Conservation (phyloP, 768 basidiomycete genomes). For the Mycena albidolilacea region DNA sequence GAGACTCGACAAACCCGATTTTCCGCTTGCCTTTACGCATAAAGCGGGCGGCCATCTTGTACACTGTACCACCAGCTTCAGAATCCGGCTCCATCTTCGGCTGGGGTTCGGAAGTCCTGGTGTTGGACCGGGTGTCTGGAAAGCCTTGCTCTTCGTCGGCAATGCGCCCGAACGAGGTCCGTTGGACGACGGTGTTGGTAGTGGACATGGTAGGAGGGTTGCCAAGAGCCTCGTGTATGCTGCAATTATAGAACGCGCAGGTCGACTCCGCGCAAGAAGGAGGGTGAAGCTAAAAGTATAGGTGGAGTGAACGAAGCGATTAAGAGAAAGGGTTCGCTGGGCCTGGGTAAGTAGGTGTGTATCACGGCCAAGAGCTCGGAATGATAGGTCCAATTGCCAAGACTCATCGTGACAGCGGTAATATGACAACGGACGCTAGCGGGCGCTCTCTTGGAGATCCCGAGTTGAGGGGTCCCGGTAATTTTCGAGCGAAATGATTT, state of each 20-base stretch:
- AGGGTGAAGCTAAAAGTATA: not conserved
- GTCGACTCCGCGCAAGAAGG: slow-evolving; percentile 14
- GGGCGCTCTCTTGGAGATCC: slow-evolving; percentile 14
- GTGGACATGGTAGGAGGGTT: slow-evolving; percentile 17
- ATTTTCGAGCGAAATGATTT: too few species aligned
- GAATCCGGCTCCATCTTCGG: not conserved
- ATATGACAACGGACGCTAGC: slow-evolving; percentile 13
- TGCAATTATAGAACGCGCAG: slow-evolving; percentile 14
- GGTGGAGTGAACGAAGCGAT: not conserved
- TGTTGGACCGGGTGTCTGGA: not conserved
- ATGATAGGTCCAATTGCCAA: not conserved
- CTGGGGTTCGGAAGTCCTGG: not conserved
- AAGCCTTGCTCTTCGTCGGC: slow-evolving; percentile 34
- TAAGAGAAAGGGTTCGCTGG: not conserved
- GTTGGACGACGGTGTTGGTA: slow-evolving; percentile 20
- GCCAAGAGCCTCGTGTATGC: slow-evolving; percentile 14
- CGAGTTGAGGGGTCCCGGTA: too few species aligned
- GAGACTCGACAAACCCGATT: slow-evolving; percentile 59
- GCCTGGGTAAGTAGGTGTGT: not conserved
- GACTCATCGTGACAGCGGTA: slow-evolving; percentile 1
- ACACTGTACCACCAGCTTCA: slow-evolving; percentile 28
- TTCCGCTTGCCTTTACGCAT: slow-evolving; percentile 61
- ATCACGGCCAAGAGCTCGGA: not conserved
- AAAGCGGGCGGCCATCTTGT: slow-evolving; percentile 52
- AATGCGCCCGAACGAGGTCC: slow-evolving; percentile 28